phyloP scores from a whole-genome alignment of 2,329 filamentous ascomycete genomes.

The Chrysosphaeria jannelii region DNA sequence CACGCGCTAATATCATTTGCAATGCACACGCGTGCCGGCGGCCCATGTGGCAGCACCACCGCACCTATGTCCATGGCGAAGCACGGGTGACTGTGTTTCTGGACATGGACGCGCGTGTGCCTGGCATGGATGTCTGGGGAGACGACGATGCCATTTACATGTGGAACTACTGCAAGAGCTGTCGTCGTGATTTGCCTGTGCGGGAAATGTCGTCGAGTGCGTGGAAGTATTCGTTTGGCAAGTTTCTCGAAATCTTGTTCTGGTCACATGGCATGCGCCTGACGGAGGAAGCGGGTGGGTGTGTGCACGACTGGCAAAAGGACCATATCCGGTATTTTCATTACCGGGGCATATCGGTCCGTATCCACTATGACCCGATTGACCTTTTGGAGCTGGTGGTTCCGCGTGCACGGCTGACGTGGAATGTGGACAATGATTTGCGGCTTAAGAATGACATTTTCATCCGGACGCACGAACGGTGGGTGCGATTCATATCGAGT shows the following conservation, averaged over 20 bases:
- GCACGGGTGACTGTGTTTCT: constrained; percentile 80
- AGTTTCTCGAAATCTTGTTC: constrained; percentile 91
- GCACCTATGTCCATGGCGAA: constrained; percentile 89
- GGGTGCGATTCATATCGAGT: constrained; percentile 65
- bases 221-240: constrained; percentile 96
- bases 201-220: constrained; percentile 79
- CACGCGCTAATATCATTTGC: constrained; percentile 47
- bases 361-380: constrained; percentile 78
- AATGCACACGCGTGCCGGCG: constrained; percentile 62
- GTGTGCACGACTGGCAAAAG: constrained; percentile 71
- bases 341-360: constrained; percentile 54
- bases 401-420: constrained; percentile 66
- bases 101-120: constrained; percentile 24
- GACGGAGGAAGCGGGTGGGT: constrained; percentile 29
- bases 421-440: constrained; percentile 91
- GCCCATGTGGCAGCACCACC: constrained; percentile 73
- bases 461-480: constrained; percentile 46
- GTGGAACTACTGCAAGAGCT: constrained; percentile 92
- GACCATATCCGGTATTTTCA: constrained; percentile 88
- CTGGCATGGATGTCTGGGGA: constrained; percentile 10
- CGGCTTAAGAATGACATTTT: constrained; percentile 83
- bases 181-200: constrained; percentile 66
- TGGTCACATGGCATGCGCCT: constrained; percentile 67
- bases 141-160: constrained; percentile 46
- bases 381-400: constrained; percentile 86